A percentile compares a stretch with the other conserved stretches of the same genome.
phyloP scores from a whole-genome alignment of 2,329 filamentous ascomycete species.

The Aaosphaeria pasadenensis region DNA sequence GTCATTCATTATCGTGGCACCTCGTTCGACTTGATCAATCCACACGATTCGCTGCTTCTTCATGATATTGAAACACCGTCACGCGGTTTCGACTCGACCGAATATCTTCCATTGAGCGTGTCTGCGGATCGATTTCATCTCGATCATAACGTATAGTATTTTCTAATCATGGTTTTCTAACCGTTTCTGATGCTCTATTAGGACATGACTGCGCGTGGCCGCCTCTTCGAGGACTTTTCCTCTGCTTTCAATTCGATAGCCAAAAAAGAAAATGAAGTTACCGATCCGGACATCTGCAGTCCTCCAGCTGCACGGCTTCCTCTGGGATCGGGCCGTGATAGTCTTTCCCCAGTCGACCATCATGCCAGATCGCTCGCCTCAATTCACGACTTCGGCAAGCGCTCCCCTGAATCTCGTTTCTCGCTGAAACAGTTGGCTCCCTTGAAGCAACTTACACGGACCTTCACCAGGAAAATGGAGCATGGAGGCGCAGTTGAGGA shows the following conservation, averaged over 20 bases:
- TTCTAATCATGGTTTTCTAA: background rate
- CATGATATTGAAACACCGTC: conserved; percentile 37
- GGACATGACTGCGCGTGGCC: conserved; percentile 30
- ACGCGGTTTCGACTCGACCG: conserved; percentile 31
- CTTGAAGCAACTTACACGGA: conserved; percentile 22
- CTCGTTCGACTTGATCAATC: conserved; percentile 40
- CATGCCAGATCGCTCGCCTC: conserved; percentile 10
- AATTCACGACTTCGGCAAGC: conserved; percentile 14
- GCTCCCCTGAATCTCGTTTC: conserved; percentile 22
- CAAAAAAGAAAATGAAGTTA: conserved; percentile 12
- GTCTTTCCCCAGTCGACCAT: no score
- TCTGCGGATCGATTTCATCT: conserved; percentile 17
- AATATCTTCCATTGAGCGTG: conserved; percentile 23
- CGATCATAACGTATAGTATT: conserved; percentile 1
- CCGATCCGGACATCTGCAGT: conserved; percentile 15
- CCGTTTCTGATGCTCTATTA: background rate
- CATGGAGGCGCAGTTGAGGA: conserved; percentile 11
- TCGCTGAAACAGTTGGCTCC: conserved; percentile 30
- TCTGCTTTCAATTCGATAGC: conserved; percentile 26
- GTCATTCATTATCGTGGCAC: conserved; percentile 38
- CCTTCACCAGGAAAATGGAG: conserved; percentile 20
- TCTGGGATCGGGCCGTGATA: conserved; percentile 13
- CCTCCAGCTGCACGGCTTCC: conserved; percentile 23
- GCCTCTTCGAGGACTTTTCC: conserved; percentile 26
- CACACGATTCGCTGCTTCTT: conserved; percentile 33